phyloP scores from a whole-genome alignment of 129 eudicot genomes.

The Calendula officinalis region DNA sequence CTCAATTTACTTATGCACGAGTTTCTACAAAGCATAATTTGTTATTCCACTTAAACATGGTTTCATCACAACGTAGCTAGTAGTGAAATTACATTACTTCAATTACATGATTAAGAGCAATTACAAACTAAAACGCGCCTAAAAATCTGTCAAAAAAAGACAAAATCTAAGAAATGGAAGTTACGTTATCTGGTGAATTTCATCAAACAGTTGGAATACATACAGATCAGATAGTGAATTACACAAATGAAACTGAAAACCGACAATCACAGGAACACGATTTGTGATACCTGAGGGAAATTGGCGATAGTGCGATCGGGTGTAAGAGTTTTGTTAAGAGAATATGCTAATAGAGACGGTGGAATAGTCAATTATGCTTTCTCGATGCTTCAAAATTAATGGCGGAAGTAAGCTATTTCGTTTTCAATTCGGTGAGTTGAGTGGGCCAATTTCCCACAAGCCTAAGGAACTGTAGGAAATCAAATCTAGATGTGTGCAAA shows the following conservation, averaged over 20 bases:
- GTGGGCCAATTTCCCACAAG: slow-evolving; percentile 14
- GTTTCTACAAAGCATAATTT: neutral
- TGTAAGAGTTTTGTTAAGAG: slow-evolving; percentile 12
- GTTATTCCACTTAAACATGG: neutral
- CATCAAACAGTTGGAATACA: slow-evolving; percentile 28
- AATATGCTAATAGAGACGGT: slow-evolving; percentile 25
- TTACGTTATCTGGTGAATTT: slow-evolving; percentile 23
- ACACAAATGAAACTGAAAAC: slow-evolving; percentile 10
- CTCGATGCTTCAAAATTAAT: slow-evolving; percentile 18
- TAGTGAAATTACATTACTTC: slow-evolving; percentile 4
- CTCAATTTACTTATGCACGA: slow-evolving; percentile 9
- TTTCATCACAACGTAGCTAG: slow-evolving; percentile 1
- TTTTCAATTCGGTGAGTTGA: slow-evolving; percentile 6
- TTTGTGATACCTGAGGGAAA: slow-evolving; percentile 16
- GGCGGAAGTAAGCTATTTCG: slow-evolving; percentile 22
- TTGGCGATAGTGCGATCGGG: slow-evolving; percentile 18
- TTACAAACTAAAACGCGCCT: slow-evolving; percentile 6
- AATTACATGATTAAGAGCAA: slow-evolving; percentile 4
- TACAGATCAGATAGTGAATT: slow-evolving; percentile 18
- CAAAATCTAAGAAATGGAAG: slow-evolving; percentile 9
- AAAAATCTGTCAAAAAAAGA: slow-evolving; percentile 12
- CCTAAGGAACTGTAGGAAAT: neutral
- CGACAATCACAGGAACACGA: slow-evolving; percentile 15
- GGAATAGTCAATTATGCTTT: slow-evolving; percentile 29
- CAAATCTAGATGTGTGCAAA: slow-evolving; percentile 1